Conservation (phyloP, 2,329 filamentous ascomycete species). For the Calonectria multiphialidica region DNA sequence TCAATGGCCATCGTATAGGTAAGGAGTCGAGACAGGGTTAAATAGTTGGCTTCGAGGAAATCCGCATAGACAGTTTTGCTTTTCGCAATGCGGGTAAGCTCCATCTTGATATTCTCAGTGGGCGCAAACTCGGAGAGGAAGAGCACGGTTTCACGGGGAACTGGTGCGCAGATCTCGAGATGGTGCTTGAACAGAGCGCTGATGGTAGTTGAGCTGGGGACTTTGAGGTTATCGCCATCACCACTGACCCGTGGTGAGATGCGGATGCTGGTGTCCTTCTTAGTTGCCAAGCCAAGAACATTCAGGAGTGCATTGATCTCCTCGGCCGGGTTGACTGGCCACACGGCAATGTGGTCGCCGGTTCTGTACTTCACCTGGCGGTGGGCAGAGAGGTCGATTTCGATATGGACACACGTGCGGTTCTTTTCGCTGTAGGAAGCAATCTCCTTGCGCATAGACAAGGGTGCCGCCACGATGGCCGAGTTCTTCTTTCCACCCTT, state of each 20-base stretch:
- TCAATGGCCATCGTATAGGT: not conserved
- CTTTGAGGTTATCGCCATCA: slow-evolving; percentile 9
- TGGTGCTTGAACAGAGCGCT: slow-evolving; percentile 8
- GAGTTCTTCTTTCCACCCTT: not conserved
- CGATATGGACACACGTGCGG: slow-evolving; percentile 20
- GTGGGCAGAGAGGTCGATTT: slow-evolving; percentile 1
- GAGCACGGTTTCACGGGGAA: slow-evolving; percentile 6
- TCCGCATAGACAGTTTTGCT: not conserved
- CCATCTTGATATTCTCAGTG: not conserved
- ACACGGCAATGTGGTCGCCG: slow-evolving; percentile 21
- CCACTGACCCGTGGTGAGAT: not conserved
- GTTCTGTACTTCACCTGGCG: slow-evolving; percentile 19
- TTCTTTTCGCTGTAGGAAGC: not conserved
- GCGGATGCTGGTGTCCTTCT: not conserved
- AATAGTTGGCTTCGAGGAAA: not conserved
- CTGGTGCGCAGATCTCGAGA: slow-evolving; percentile 14
- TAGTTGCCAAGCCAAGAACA: not conserved
- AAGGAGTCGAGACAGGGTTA: not conserved
- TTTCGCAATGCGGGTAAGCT: slow-evolving; percentile 1
- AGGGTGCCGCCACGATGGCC: slow-evolving; percentile 6
- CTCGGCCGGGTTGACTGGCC: slow-evolving; percentile 4
- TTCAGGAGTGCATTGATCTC: not conserved
- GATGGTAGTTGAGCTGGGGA: not conserved
- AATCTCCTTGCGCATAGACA: not conserved
- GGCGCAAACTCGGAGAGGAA: not conserved